Evolutionary conservation across 2,329 filamentous ascomycete genomes (phyloP).

Genomic region (Fusarium sp.): DNA sequence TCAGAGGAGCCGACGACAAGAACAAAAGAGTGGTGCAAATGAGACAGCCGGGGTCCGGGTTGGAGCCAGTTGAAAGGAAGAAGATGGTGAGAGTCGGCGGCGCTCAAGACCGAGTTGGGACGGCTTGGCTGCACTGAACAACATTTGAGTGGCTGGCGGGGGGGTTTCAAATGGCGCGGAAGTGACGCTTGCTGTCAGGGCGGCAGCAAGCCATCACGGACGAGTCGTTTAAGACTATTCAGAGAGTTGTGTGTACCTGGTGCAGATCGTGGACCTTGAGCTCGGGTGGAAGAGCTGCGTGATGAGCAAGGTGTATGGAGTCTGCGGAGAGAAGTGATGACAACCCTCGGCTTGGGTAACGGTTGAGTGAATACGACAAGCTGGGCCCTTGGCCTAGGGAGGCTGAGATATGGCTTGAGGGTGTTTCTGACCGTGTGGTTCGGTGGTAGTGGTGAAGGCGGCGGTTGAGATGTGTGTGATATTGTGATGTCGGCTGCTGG

Average conservation of each 20-base stretch:
- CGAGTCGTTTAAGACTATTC: constrained; percentile 21
- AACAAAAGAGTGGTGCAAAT: constrained; percentile 14
- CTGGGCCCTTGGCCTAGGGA: constrained; percentile 7
- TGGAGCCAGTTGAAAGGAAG: constrained; percentile 11
- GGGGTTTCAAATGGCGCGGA: constrained; percentile 32
- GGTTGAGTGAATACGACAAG: constrained; percentile 18
- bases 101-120: constrained; percentile 19
- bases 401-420: constrained; percentile 26
- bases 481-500: constrained; percentile 28
- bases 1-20: constrained; percentile 17
- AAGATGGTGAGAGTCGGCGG: constrained; percentile 24
- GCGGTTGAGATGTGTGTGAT: constrained; percentile 40
- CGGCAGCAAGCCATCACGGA: constrained; percentile 19
- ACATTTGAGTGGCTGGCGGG: constrained; percentile 36
- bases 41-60: constrained; percentile 13
- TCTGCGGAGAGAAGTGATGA: neutral
- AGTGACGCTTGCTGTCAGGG: constrained; percentile 36
- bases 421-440: constrained; percentile 7
- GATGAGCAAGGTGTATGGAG: neutral
- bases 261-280: constrained; percentile 6
- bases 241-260: constrained; percentile 34
- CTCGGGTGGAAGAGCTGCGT: neutral
- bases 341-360: constrained; percentile 12
- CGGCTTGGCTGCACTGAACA: constrained; percentile 22
- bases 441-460: constrained; percentile 12